These are phyloP conservation scores for Wickerhamomyces sp. DNA, from an alignment of 1,139 yeast genomes.

Conservation along the genomic window DNA sequence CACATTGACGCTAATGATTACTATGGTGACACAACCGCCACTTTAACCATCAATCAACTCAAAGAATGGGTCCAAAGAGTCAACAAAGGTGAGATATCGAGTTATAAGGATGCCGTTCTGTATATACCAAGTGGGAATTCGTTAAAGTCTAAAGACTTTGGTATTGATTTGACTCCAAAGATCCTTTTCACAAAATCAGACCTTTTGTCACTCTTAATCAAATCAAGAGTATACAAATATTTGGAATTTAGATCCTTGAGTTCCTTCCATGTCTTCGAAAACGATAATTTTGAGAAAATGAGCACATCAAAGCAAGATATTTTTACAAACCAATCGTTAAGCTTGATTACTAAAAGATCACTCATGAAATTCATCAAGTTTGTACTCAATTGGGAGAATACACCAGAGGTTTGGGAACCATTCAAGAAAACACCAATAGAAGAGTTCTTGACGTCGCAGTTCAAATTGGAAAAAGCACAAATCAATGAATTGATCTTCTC, in stretches of 20 bases:
- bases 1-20: conserved; percentile 80
- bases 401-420: conserved; percentile 46
- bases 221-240: conserved; percentile 84
- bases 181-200: conserved; percentile 86
- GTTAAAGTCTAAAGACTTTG: conserved; percentile 67
- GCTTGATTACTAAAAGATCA: conserved; percentile 71
- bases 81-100: conserved; percentile 32
- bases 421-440: conserved; percentile 53
- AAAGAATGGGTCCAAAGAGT: conserved; percentile 76
- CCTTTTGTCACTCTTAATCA: conserved; percentile 67
- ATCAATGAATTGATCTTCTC: conserved; percentile 79
- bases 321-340: conserved; percentile 80
- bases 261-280: conserved; percentile 86
- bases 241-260: conserved; percentile 88
- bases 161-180: conserved; percentile 86
- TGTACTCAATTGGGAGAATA: conserved; percentile 64
- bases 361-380: conserved; percentile 93
- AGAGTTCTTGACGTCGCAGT: conserved; percentile 54
- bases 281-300: conserved; percentile 82
- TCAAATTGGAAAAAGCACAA: conserved; percentile 70
- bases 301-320: conserved; percentile 86
- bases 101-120: conserved; percentile 57
- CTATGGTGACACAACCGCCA: conserved; percentile 86
- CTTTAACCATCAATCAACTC: conserved; percentile 80
- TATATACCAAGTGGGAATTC: conserved; percentile 64